Conservation (phyloP, 148 eudicot species). For the Pharnaceum exiguum region DNA sequence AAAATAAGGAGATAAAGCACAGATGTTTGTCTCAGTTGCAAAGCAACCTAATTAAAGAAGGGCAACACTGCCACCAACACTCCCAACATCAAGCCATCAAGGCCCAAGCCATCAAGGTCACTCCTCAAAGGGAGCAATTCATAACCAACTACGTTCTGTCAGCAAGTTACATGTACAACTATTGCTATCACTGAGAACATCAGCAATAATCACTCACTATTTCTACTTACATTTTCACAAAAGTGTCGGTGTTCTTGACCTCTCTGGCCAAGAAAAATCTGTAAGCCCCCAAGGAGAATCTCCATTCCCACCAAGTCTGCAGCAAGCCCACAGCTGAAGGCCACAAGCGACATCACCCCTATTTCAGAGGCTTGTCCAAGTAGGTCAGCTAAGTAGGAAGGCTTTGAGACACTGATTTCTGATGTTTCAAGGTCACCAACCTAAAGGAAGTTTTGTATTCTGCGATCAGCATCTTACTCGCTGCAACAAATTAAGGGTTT, state of each 20-base stretch:
- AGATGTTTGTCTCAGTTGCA: no score
- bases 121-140: no score
- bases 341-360: conserved; percentile 47
- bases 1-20: no score
- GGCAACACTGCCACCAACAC: no score
- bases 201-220: no score
- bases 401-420: conserved; percentile 52
- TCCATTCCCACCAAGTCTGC: conserved; percentile 60
- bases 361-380: conserved; percentile 58
- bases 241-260: conserved; percentile 62
- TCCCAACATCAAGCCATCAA: no score
- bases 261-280: conserved; percentile 61
- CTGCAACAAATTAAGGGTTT: conserved; percentile 83
- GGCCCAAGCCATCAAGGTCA: no score
- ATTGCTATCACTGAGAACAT: no score
- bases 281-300: conserved; percentile 75
- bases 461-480: conserved; percentile 81
- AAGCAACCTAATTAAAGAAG: no score
- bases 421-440: conserved; percentile 54
- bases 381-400: conserved; percentile 33
- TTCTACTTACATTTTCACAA: no score
- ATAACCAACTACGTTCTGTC: no score
- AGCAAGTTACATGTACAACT: no score
- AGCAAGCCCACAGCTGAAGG: conserved; percentile 42
- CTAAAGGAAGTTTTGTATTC: conserved; percentile 48